Conservation (phyloP, 768 basidiomycete species). For the Cyclocybe cylindracea region DNA sequence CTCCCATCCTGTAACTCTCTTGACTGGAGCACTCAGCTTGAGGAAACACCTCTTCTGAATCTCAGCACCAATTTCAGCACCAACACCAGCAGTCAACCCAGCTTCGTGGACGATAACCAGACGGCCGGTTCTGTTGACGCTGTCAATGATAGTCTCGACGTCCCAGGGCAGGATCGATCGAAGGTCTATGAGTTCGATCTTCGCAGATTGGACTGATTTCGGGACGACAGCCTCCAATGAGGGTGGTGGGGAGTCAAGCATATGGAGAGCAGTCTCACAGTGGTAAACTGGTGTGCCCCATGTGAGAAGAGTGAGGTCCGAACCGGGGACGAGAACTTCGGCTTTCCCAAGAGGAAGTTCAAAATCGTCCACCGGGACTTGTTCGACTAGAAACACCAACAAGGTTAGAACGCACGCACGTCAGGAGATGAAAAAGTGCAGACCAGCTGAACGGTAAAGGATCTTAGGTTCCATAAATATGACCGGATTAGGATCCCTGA, state of each 20-base stretch:
- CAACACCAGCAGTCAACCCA: conserved; percentile 83
- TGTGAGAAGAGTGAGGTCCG: conserved; percentile 85
- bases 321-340: conserved; percentile 71
- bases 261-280: conserved; percentile 79
- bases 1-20: conserved; percentile 92
- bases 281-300: conserved; percentile 96
- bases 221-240: conserved; percentile 69
- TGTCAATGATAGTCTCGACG: conserved; percentile 74
- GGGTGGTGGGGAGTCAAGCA: conserved; percentile 68
- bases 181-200: conserved; percentile 88
- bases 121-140: conserved; percentile 82
- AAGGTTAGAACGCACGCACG: not conserved
- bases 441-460: conserved; percentile 86
- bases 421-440: not conserved
- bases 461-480: conserved; percentile 97
- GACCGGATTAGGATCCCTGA: conserved; percentile 92
- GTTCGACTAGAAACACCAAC: conserved; percentile 60
- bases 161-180: conserved; percentile 92
- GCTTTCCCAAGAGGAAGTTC: conserved; percentile 81
- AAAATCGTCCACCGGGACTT: conserved; percentile 89
- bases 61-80: conserved; percentile 90
- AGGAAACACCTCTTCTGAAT: conserved; percentile 88
- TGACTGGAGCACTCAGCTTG: conserved; percentile 85
- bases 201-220: conserved; percentile 59
- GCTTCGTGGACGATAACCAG: conserved; percentile 94